Evolutionary conservation across 2,329 filamentous ascomycete species (phyloP), one percentile per base, ranked within the genome.

Genomic region (Periconia sp.): DNA sequence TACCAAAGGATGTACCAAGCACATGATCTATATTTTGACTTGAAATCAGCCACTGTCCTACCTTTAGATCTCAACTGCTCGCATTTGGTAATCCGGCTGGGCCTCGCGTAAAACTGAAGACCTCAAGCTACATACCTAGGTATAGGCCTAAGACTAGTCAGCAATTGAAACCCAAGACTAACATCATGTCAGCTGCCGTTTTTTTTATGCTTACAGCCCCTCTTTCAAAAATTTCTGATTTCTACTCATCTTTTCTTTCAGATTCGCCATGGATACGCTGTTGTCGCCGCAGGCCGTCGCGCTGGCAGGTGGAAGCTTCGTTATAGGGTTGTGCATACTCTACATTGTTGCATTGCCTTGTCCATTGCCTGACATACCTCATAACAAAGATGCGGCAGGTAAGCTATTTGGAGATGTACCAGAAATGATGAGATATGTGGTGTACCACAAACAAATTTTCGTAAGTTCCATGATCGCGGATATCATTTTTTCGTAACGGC

Each of bases 281-380:
- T 8, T 27, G 3, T 27, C 23, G 23, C 23, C 23, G 3, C 8
- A 8, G 23, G 8, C 8, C 23, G 33, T 37, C 33, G 45, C 33
- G 5, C 15, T 37, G 6, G 33, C 15, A 13, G 11, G 33, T n/a
- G 33, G 33, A n/a, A 11, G 33, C 13, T n/a, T 37, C 15, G 11
- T 37, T 37, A n/a, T n/a, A 37, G 33, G 6, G 11, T 3, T 37
- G 11, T 37, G 13, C 33, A 14, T 37, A n/a, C 33, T 37, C 5
- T n/a, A n/a, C 10, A 37, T 5, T 3, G 33, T 11, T 37, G 33
- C 33, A 6, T 11, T 37, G 33, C 33, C 33, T n/a, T 11, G 10
- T 11, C 78, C 79, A 1, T 63, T 81, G 2, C 64, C 76, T 2
- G 75, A 74, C 6, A 81, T 82, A 42, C 78, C 80, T 2, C 77